These are phyloP conservation scores for Dioscorea alata DNA, from an alignment of 106 monocot genomes.

Conservation along the genomic window DNA sequence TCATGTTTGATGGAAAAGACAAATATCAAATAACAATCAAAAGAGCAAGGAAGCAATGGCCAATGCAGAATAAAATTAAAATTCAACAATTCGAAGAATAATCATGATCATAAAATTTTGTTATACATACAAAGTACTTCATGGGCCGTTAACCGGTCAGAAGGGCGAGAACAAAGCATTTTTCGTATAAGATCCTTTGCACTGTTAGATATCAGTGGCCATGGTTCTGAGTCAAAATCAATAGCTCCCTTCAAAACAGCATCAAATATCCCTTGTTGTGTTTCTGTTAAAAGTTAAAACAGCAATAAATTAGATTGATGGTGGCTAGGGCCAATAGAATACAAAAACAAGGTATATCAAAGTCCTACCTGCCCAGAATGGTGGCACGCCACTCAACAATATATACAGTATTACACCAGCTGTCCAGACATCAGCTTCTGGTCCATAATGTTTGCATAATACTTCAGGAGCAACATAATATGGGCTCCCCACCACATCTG, in stretches of 20 bases:
- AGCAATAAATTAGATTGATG: not conserved
- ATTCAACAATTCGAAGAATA: too few species aligned
- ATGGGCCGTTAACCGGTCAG: conserved; percentile 51
- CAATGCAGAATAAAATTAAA: too few species aligned
- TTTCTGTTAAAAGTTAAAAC: conserved; percentile 38
- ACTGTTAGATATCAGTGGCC: conserved; percentile 59
- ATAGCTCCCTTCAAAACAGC: conserved; percentile 61
- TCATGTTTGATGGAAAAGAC: too few species aligned
- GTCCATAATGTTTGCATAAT: conserved; percentile 46
- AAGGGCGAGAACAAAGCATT: conserved; percentile 55
- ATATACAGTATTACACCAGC: conserved; percentile 62
- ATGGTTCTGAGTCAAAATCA: conserved; percentile 65
- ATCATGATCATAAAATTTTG: too few species aligned
- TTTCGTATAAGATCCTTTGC: conserved; percentile 63
- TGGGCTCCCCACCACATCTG: conserved; percentile 61
- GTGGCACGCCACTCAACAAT: conserved; percentile 57
- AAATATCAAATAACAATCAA: too few species aligned
- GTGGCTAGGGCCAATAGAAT: not conserved
- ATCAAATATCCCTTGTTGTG: conserved; percentile 79
- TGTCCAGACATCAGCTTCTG: conserved; percentile 68
- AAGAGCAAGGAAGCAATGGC: too few species aligned
- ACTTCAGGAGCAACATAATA: conserved; percentile 69
- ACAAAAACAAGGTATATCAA: not conserved
- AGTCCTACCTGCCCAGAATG: conserved; percentile 53
- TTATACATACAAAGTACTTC: conserved; percentile 44